phyloP scores from a whole-genome alignment of 2,329 filamentous ascomycete genomes.

The Nemania bipapillata region DNA sequence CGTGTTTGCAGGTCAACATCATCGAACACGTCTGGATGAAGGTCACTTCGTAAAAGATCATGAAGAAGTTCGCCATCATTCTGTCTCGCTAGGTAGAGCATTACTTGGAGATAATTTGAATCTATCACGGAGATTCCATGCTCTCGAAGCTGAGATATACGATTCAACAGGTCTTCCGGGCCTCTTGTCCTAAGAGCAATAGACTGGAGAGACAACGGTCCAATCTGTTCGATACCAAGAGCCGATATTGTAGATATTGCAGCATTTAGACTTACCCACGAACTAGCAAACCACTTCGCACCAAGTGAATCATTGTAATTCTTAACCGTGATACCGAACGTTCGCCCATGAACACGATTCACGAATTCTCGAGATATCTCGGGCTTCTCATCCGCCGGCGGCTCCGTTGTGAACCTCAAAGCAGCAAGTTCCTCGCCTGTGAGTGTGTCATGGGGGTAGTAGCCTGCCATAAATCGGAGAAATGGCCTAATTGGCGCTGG shows the following conservation, averaged over 20 bases:
- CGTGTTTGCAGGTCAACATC: constrained; percentile 56
- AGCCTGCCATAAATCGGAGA: constrained; percentile 60
- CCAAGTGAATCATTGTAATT: constrained; percentile 74
- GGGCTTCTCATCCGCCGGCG: constrained; percentile 32
- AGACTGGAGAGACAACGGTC: constrained; percentile 79
- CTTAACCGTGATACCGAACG: constrained; percentile 57
- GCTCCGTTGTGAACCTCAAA: constrained; percentile 23
- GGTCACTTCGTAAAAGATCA: constrained; percentile 60
- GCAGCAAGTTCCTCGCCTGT: constrained; percentile 49
- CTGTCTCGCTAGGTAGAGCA: constrained; percentile 71
- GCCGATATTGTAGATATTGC: constrained; percentile 74
- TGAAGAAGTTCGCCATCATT: constrained; percentile 63
- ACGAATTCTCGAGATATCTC: constrained; percentile 51
- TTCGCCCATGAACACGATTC: constrained; percentile 55
- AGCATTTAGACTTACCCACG: constrained; percentile 76
- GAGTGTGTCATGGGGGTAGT: constrained; percentile 57
- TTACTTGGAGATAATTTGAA: constrained; percentile 72
- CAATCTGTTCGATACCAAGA: constrained; percentile 77
- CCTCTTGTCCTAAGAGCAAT: constrained; percentile 74
- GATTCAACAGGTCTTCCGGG: constrained; percentile 64
- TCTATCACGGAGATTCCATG: constrained; percentile 71
- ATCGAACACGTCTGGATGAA: constrained; percentile 68
- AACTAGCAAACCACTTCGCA: constrained; percentile 81
- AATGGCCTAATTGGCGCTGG: constrained; percentile 59
- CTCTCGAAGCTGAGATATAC: constrained; percentile 69